A percentile compares a stretch with the other conserved stretches of the same genome.
These are phyloP conservation scores for Ganoderma resinaceum DNA, from an alignment of 1,284 basidiomycete genomes.

Conservation along the genomic window DNA sequence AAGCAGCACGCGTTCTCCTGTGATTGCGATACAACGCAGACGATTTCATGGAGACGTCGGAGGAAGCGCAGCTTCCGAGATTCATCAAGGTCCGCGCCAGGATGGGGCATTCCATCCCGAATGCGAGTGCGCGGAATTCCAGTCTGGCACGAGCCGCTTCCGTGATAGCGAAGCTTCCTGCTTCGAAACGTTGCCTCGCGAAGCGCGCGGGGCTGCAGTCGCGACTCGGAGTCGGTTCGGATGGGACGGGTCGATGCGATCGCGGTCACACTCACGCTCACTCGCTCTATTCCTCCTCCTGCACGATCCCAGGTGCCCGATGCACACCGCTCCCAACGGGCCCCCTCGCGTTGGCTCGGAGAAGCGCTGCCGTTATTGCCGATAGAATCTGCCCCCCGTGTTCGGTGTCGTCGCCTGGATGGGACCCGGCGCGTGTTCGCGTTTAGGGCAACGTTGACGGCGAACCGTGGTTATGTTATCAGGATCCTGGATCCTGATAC, in stretches of 20 bases:
- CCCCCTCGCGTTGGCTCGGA: not conserved
- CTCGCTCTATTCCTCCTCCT: not conserved
- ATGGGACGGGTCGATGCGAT: not conserved
- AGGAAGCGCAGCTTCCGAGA: conserved; percentile 17
- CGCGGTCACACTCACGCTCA: not conserved
- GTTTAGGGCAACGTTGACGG: conserved; percentile 11
- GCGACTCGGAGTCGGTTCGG: too few species aligned
- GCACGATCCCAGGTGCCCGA: not conserved
- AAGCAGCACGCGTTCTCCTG: conserved; percentile 12
- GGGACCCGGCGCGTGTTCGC: conserved; percentile 12
- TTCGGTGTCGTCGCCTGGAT: conserved; percentile 13
- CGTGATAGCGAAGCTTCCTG: conserved; percentile 29
- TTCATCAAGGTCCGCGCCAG: conserved; percentile 19
- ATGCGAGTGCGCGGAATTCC: conserved; percentile 1
- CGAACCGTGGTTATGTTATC: conserved; percentile 25
- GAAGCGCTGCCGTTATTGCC: conserved; percentile 7
- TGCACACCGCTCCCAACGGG: not conserved
- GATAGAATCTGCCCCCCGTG: conserved; percentile 1
- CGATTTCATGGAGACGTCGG: conserved; percentile 9
- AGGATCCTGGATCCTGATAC: conserved; percentile 14
- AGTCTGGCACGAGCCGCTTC: conserved; percentile 17
- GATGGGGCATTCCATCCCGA: conserved; percentile 25
- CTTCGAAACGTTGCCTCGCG: conserved; percentile 16
- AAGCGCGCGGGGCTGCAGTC: conserved; percentile 1
- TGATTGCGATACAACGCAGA: conserved; percentile 10